A percentile compares a stretch with the other conserved stretches of the same genome.
These are phyloP conservation scores for Ascochyta koolunga DNA, from an alignment of 2,329 filamentous ascomycete species.

Conservation along the genomic window DNA sequence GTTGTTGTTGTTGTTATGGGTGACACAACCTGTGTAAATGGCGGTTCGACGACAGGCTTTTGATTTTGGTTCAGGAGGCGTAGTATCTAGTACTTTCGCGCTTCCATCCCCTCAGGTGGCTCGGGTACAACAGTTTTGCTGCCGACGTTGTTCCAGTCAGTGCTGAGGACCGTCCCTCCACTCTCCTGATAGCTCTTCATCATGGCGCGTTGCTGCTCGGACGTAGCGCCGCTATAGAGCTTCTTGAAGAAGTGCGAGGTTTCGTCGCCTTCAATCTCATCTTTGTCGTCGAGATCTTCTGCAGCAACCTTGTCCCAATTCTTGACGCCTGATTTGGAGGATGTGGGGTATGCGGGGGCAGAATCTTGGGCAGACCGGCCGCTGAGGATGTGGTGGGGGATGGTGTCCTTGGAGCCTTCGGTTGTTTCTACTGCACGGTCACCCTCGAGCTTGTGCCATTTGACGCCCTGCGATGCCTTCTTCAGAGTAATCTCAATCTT, in stretches of 20 bases:
- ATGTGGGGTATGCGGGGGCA: conserved; percentile 79
- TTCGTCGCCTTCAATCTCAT: conserved; percentile 63
- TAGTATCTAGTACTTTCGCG: conserved; percentile 66
- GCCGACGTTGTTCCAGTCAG: conserved; percentile 85
- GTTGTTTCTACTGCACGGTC: conserved; percentile 24
- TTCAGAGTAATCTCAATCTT: conserved; percentile 80
- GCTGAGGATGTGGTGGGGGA: conserved; percentile 27
- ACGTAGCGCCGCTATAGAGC: conserved; percentile 76
- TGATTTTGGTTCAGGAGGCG: not conserved
- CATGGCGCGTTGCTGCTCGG: conserved; percentile 89
- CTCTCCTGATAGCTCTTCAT: conserved; percentile 97
- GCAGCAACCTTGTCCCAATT: conserved; percentile 85
- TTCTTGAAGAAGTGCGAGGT: conserved; percentile 89
- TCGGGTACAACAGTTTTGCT: conserved; percentile 72
- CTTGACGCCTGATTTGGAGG: conserved; percentile 80
- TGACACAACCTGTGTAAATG: not conserved
- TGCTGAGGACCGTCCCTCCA: conserved; percentile 90
- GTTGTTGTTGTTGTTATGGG: no score
- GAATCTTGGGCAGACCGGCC: conserved; percentile 27
- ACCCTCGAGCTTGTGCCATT: conserved; percentile 69
- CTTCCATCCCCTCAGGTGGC: conserved; percentile 78
- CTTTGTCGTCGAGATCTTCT: conserved; percentile 59
- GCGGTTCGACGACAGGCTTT: not conserved
- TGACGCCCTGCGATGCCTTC: conserved; percentile 69
- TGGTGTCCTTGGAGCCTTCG: conserved; percentile 11